Evolutionary conservation across 2,329 filamentous ascomycete genomes (phyloP), one percentile per base, ranked within the genome.

Genomic region (Sporothrix brasiliensis): DNA sequence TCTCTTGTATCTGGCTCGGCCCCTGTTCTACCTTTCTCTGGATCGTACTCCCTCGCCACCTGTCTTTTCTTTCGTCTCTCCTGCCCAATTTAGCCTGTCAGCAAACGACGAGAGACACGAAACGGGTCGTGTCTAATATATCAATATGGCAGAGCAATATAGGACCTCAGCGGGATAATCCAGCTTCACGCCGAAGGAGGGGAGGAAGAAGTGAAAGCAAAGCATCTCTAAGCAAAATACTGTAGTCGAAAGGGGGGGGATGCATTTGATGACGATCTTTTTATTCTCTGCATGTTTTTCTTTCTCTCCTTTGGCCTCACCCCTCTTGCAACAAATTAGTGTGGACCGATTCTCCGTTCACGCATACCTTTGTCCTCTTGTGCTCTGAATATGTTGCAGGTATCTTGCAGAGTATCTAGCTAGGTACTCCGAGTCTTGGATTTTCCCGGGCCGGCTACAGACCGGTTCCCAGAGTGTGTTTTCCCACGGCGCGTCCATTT

Each of bases 381-480:
- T 47, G 16, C 41, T 21, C 53, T 27, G 44, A 13, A 50, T 24
- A 24, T 21, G 56, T 65, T 49, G 19, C 56, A 60, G 10, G 19
- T 41, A 39, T 21, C 19, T 19, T 21, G 56, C 14, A 44, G 41
- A 44, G 11, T 50, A 50, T 50, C 19, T 16, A 47, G 5, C n/a
- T 7, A 21, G 11, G 30, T 13, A 47, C 58, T 39, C 16, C 13
- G 13, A n/a, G 67, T 52, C 54, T 53, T 61, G 44, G 24, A 61
- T 69, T 69, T 61, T 69, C 27, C 54, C 53, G 67, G 53, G 27
- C 27, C 54, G 67, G 67, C 54, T 69, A 30, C 56, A 69, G 44
- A 63, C 58, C n/a, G 34, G 49, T 16, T 63, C 21, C 24, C 49
- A 66, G 11, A 78, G 19, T 82, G 80, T 80, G 81, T 34, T 68